Base-by-base conservation (phyloP, 2,329 filamentous ascomycete species). In the Penicillium glabrum region DNA sequence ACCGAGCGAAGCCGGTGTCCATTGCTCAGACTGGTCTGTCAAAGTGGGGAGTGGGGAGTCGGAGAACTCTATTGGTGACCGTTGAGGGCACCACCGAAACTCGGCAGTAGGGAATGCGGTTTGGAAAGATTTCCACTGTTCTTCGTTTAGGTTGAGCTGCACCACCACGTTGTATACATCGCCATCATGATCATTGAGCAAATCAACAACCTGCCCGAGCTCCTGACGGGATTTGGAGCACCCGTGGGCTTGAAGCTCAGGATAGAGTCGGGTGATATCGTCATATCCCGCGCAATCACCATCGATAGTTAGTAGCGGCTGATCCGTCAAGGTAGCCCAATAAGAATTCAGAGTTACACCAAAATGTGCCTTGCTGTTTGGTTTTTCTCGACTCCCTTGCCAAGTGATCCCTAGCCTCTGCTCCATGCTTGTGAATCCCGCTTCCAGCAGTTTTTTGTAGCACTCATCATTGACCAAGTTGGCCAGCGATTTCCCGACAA, bases 161-260 rank as follows among this genome's bases (percentile, higher is more conserved):
- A 50, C 50, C 33, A 14, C 19, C 11, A 66, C 51, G n/a, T 47
- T 29, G 5, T 60, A 49, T 0, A 50, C 56, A 14, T 56, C 53
- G 2, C 74, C 73, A 39, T 74, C 72, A 46, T 69, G 60, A 26
- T 76, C 73, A 51, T 75, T 64, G 29, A 77, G 61, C 35, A 72
- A 35, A 44, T 73, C 60, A 13, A 66, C 66, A 35, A 76, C 61
- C 11, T 44, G 58, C 14, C 59, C 61, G 26, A 76, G 60, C 10
- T 70, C 61, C 14, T 54, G 46, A 19, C 39, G 51, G 21, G 69
- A 75, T 49, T 67, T 70, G 16, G 73, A 74, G 46, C 63, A 69
- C 27, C 71, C 70, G 33, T 64, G 57, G n/a, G 58, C 60, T 21
- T 55, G 43, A n/a, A 74, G 66, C 37, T 69, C 66, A 11, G 64